A percentile compares a stretch with the other conserved stretches of the same genome.
phyloP scores from a whole-genome alignment of 768 basidiomycete species.

The Cantharellus cinnabarinus region DNA sequence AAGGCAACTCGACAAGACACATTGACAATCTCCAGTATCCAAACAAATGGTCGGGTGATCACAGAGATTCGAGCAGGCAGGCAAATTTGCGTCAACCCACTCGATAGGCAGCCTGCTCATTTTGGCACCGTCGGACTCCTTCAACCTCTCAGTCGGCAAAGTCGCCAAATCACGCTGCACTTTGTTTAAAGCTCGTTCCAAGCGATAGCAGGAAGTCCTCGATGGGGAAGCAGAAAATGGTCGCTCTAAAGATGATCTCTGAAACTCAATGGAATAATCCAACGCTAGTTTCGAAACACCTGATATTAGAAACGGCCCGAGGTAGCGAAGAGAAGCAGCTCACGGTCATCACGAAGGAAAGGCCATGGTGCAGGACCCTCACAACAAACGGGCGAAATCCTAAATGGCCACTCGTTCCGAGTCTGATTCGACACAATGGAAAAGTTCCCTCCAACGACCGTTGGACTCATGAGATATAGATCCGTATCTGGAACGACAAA shows the following conservation, averaged over 20 bases:
- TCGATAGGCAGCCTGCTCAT: constrained; percentile 2
- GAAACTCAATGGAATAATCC: constrained; percentile 15
- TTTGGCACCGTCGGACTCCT: neutral
- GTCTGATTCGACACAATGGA: neutral
- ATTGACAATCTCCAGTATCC: constrained; percentile 17
- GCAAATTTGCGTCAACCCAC: constrained; percentile 14
- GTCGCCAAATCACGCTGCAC: constrained; percentile 4
- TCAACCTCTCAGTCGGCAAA: neutral
- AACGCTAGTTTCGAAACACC: constrained; percentile 6
- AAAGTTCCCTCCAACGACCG: constrained; percentile 6
- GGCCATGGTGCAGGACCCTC: constrained; percentile 16
- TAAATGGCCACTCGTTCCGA: neutral
- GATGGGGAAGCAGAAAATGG: constrained; percentile 1
- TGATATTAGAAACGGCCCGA: neutral
- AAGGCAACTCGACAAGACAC: constrained; percentile 15
- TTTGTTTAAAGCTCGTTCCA: constrained; percentile 2
- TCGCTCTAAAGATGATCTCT: constrained; percentile 14
- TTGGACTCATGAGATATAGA: constrained; percentile 11
- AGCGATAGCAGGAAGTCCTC: constrained; percentile 4
- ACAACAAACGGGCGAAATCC: constrained; percentile 15
- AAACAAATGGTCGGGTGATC: constrained; percentile 16
- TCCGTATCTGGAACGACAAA: constrained; percentile 12
- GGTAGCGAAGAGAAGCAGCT: neutral
- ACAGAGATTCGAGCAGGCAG: constrained; percentile 18
- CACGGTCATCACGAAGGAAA: constrained; percentile 15